These are phyloP conservation scores for Hyaloperonospora arabidopsidis DNA, from an alignment of 352 stramenopile genomes.

Conservation along the genomic window DNA sequence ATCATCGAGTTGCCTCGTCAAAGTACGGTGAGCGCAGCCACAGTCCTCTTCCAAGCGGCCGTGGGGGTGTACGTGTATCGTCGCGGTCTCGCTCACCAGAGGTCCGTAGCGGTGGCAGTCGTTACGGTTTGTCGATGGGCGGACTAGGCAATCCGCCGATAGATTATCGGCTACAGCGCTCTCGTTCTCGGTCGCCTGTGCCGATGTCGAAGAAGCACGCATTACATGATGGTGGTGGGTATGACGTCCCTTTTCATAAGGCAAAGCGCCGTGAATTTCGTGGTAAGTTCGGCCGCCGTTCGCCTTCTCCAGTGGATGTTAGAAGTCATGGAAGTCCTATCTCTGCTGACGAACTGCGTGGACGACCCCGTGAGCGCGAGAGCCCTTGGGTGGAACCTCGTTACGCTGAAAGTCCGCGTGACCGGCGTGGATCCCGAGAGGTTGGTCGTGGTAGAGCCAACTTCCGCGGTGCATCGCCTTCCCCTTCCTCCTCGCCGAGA, in stretches of 20 bases:
- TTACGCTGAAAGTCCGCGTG: slow-evolving; percentile 11
- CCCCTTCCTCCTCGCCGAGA: slow-evolving; percentile 20
- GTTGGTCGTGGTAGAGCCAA: slow-evolving; percentile 13
- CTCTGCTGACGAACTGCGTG: slow-evolving; percentile 24
- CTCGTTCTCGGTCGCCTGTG: slow-evolving; percentile 31
- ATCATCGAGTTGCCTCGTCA: slow-evolving; percentile 16
- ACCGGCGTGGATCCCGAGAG: slow-evolving; percentile 14
- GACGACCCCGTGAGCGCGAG: slow-evolving; percentile 27
- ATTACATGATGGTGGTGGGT: slow-evolving; percentile 14
- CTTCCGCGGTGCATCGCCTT: slow-evolving; percentile 14
- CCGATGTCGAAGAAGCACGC: slow-evolving; percentile 18
- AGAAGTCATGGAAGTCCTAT: slow-evolving; percentile 14
- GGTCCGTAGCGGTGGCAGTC: slow-evolving; percentile 8
- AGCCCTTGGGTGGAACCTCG: slow-evolving; percentile 17
- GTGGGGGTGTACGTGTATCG: slow-evolving; percentile 16
- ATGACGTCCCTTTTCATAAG: slow-evolving; percentile 19
- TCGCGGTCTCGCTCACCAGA: slow-evolving; percentile 32
- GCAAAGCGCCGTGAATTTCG: slow-evolving; percentile 25
- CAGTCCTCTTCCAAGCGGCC: slow-evolving; percentile 24
- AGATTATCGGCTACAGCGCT: slow-evolving; percentile 15
- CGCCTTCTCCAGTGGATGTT: slow-evolving; percentile 18
- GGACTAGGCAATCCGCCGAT: slow-evolving; percentile 16
- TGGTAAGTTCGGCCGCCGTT: slow-evolving; percentile 18
- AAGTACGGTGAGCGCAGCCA: slow-evolving; percentile 27
- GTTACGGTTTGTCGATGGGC: slow-evolving; percentile 6